Base-by-base conservation (phyloP, 495 filamentous ascomycete genomes). In the Zalerion maritima region DNA sequence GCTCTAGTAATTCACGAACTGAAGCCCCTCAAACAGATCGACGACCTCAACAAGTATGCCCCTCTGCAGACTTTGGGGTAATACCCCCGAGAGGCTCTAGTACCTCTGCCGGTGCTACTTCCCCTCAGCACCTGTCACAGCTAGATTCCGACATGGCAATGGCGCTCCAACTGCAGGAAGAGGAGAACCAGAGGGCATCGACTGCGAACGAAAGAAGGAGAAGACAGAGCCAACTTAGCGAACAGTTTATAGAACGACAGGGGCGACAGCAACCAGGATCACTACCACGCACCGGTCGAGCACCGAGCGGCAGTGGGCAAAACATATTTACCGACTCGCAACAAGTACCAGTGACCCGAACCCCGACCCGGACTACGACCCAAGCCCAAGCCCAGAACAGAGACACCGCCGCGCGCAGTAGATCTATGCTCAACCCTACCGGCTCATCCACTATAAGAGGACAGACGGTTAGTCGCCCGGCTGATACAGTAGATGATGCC, bases 91-190 rank as follows among this genome's bases (percentile, higher is more conserved):
- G 10, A 7, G 18, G 14, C 13, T 28, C 5, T 13, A 14, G n/a
- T 13, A 28, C 18, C 10, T 14, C 18, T 13, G 18, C 4, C 13
- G 7, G 26, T 28, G 26, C 13, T 9, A 28, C 26, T 28, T 13
- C 7, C 9, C 8, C 18, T 5, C 18, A 26, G 15, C 40, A 26
- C 4, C 24, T 12, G 12, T 26, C n/a, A n/a, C 73, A 81, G 43
- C 74, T 81, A 60, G 81, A 87, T 46, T 69, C 77, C 28, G 81
- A 87, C 36, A 55, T 87, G 3, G 81, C 81, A 0, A 54, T 86
- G 4, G 81, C 81, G 1, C 57, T 87, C 14, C 80, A 84, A 50
- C 60, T 86, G 2, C 81, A 87, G 46, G 81, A 87, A 39, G 81
- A 87, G 44, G 80, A 85, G 39, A 75, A 86, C 39, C 70, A 79